A percentile compares a stretch with the other conserved stretches of the same genome.
phyloP scores from a whole-genome alignment of 73 alveolate species.

The Paramecium pentaurelia region DNA sequence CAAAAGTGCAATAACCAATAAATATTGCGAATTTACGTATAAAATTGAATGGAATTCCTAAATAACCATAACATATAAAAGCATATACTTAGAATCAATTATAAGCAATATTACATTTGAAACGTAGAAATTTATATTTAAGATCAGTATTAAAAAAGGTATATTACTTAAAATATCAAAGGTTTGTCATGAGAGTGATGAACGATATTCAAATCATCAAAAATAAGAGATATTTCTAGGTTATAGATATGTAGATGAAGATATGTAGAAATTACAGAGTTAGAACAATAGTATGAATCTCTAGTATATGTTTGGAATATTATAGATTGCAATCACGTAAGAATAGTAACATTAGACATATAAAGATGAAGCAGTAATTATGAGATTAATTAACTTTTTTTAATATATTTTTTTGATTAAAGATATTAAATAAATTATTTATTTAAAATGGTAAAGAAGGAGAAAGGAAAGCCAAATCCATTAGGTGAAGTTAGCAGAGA shows the following conservation, averaged over 20 bases:
- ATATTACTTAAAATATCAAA: background rate
- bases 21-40: background rate
- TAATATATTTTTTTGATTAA: background rate
- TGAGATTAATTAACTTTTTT: background rate
- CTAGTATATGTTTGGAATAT: background rate
- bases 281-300: background rate
- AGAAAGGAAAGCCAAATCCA: constrained; percentile 48
- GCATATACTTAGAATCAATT: background rate
- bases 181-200: background rate
- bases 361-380: background rate
- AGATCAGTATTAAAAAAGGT: background rate
- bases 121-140: constrained; percentile 1
- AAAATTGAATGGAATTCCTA: background rate
- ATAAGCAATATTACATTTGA: background rate
- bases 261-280: background rate
- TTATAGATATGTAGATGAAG: background rate
- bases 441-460: constrained; percentile 31
- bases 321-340: background rate
- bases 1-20: background rate
- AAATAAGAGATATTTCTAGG: background rate
- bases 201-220: background rate
- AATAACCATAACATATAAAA: background rate
- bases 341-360: background rate
- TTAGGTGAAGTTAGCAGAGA: constrained; percentile 79
- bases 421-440: constrained; percentile 17